Percentiles rank a stretch among this genome's conserved stretches.
These are phyloP conservation scores for Microstroma glucosiphilum DNA, from an alignment of 1,284 basidiomycete species.

Conservation along the genomic window DNA sequence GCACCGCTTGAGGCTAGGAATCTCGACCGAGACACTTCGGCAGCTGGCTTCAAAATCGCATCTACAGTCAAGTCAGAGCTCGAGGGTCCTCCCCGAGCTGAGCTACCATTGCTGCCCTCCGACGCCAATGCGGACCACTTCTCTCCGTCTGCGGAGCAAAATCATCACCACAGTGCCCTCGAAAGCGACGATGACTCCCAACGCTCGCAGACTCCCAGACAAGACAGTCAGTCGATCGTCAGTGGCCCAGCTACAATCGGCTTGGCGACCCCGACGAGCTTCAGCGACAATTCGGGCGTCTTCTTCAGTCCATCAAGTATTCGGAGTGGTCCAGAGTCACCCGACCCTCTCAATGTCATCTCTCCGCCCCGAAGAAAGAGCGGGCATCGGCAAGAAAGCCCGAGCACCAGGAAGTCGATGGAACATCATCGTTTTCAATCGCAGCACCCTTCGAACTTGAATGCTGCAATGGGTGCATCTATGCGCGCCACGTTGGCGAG, in stretches of 20 bases:
- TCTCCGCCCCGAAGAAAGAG: neutral
- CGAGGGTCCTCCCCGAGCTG: too few relatives aligned
- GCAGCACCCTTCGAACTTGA: neutral
- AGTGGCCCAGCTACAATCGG: neutral
- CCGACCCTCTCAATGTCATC: constrained; percentile 9
- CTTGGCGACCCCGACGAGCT: neutral
- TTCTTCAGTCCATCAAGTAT: neutral
- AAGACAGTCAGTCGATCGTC: neutral
- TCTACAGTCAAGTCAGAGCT: too few relatives aligned
- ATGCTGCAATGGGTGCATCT: neutral
- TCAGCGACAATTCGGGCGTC: neutral
- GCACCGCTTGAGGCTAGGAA: too few relatives aligned
- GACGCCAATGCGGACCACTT: too few relatives aligned
- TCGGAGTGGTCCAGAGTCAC: constrained; percentile 3
- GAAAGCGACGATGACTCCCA: neutral
- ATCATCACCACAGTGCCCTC: neutral
- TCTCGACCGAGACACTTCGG: too few relatives aligned
- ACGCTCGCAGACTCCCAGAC: neutral
- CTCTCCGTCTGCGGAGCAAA: neutral
- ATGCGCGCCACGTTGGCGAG: neutral
- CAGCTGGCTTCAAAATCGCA: too few relatives aligned
- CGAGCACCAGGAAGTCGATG: neutral
- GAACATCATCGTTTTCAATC: neutral
- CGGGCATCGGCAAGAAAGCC: neutral
- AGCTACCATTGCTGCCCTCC: too few relatives aligned